Base-by-base conservation (phyloP, 768 basidiomycete genomes). In the Omphalotus guepiniiformis region DNA sequence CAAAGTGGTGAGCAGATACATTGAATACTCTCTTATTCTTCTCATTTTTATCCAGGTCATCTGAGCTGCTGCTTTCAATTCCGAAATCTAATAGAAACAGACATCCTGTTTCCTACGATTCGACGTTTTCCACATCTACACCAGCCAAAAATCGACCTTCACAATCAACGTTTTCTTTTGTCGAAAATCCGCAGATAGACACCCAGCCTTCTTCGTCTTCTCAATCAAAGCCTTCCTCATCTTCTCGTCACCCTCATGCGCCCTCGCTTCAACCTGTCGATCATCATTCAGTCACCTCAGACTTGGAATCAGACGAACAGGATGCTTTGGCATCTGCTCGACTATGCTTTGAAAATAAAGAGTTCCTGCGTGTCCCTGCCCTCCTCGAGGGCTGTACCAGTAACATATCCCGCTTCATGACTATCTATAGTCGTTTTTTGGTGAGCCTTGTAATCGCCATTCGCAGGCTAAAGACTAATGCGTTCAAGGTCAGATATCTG, bases 401-500 rank as follows among this genome's bases (percentile, higher is more conserved):
- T 54, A 63, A 79, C 21, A 87, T 87, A 61, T 84, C 85, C 6
- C 73, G 70, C 21, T 99, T 96, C 64, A 55, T 97, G 52, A 74
- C 76, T 38, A 62, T 83, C 16, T 98, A 99, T 62, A 78, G 88
- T 55, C 79, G 78, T 53, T 98, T 85, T 63, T 71, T 99, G 63
- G 96, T 96, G 62, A 73, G 85, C 74, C 19, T 16, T 28, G 16
- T 3, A 6, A 42, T 47, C 25, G 23, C 23, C 39, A 15, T 22
- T 25, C 42, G 40, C 48, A 36, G 13, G 51, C 44, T 46, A 36
- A 30, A 45, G 46, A 29, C 52, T 40, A 41, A 46, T 18, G 39
- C 28, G 34, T 21, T 46, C 16, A 23, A 39, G 51, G 39, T 22
- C 55, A 95, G 93, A 83, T 85, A 11, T 81, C 82, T 48, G 94